Percentiles rank a stretch among this genome's conserved stretches.
phyloP scores from a whole-genome alignment of 441 rosid genomes.

The Francoa sonchifolia region DNA sequence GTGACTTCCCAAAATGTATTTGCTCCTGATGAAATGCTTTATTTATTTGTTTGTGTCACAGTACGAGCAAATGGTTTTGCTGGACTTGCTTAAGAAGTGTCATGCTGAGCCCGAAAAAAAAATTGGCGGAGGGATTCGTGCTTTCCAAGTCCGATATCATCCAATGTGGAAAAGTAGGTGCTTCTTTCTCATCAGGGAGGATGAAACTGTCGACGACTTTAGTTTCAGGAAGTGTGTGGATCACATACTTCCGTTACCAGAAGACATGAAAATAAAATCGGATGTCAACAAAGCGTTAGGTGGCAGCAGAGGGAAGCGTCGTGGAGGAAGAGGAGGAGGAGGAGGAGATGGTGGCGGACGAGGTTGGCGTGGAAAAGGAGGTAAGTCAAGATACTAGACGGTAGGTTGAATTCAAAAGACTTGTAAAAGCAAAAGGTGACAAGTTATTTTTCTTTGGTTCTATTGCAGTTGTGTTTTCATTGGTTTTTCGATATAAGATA shows the following conservation, averaged over 20 bases:
- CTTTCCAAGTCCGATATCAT: conserved; percentile 56
- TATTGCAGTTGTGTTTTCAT: too few relatives aligned
- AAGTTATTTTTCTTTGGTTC: too few relatives aligned
- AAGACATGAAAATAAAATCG: conserved; percentile 47
- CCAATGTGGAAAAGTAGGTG: conserved; percentile 60
- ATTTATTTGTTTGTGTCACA: conserved; percentile 15
- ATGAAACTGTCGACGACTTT: conserved; percentile 62
- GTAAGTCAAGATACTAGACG: conserved; percentile 33
- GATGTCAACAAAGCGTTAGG: conserved; percentile 30
- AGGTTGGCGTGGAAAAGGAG: conserved; percentile 43
- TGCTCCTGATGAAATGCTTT: background rate
- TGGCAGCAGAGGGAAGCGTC: conserved; percentile 26
- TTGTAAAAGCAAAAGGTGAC: too few relatives aligned
- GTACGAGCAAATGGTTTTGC: conserved; percentile 61
- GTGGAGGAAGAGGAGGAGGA: conserved; percentile 32
- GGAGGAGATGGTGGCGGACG: conserved; percentile 15
- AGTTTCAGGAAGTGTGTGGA: conserved; percentile 88
- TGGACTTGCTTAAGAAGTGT: conserved; percentile 69
- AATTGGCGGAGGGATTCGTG: conserved; percentile 55
- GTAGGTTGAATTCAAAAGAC: too few relatives aligned
- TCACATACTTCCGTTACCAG: conserved; percentile 67
- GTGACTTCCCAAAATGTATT: background rate
- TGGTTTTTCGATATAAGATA: too few relatives aligned
- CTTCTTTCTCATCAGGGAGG: conserved; percentile 67
- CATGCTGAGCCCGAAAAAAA: conserved; percentile 57